Percentiles rank a stretch among this genome's conserved stretches.
Evolutionary conservation across 139 green algal species (phyloP).

Genomic region (Micromonas commoda): DNA sequence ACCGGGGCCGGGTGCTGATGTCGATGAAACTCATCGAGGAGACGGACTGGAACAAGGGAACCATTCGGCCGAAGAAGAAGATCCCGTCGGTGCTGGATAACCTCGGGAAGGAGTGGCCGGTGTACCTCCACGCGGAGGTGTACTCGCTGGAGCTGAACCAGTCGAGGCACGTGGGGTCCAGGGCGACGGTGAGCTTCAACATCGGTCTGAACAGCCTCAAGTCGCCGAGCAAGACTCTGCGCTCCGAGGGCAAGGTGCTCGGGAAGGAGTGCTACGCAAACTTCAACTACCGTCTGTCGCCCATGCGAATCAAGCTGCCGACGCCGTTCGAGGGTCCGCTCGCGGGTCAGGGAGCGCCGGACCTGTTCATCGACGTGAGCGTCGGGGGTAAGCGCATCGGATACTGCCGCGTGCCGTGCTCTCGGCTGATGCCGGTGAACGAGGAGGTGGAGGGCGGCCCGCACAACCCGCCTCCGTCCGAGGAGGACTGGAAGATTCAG

Average conservation of each 20-base stretch:
- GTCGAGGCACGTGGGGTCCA: not conserved
- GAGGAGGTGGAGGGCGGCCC: not conserved
- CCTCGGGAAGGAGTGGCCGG: conserved; percentile 13
- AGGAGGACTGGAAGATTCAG: conserved; percentile 4
- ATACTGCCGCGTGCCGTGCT: not conserved
- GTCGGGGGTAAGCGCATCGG: conserved; percentile 1
- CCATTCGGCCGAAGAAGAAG: not conserved
- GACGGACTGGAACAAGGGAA: not conserved
- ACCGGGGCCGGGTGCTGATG: conserved; percentile 6
- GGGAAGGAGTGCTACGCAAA: conserved; percentile 18
- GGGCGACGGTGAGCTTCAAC: not conserved
- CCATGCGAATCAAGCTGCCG: not conserved
- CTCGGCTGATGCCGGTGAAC: not conserved
- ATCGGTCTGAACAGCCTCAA: not conserved
- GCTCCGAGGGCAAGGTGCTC: not conserved
- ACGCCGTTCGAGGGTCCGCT: conserved; percentile 16
- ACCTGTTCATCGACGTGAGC: conserved; percentile 15
- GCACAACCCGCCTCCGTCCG: not conserved
- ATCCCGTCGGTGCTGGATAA: conserved; percentile 6
- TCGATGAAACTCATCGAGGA: not conserved
- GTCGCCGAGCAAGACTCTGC: not conserved
- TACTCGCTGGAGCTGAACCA: conserved; percentile 14
- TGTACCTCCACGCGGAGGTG: not conserved
- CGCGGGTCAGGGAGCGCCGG: not conserved
- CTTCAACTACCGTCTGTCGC: not conserved